Evolutionary conservation across 768 basidiomycete genomes (phyloP), one percentile per base, ranked within the genome.

Genomic region (Leucocoprinus sp.): DNA sequence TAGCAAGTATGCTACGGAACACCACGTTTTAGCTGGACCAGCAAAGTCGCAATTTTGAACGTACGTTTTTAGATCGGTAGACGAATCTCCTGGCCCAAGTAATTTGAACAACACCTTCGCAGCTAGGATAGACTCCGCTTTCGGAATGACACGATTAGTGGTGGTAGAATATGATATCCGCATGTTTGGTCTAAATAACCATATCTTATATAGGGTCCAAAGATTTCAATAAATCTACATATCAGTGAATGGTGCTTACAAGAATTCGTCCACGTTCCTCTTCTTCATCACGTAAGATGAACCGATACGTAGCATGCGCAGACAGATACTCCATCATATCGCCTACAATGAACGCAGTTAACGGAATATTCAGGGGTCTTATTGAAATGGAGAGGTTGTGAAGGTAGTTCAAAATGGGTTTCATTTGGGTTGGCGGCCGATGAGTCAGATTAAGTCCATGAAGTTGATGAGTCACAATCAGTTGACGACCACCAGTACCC

Each of bases 151-250:
- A 44, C 75, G 77, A 14, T 75, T 67, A 8, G 64, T 62, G 5
- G 74, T 62, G 7, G 76, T 70, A 36, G 76, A 73, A 58, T 91
- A 93, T 1, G 91, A 78, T 11, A 97, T 63, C 8, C 76, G 78
- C 53, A 98, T 78, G 51, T 73, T 81, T 0, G 93, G 92, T 61
- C 93, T 96, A 74, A 98, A 96, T 17, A 97, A 59, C 93, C 95
- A 97, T 17, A 97, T 71, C 92, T 93, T 57, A 14, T 24, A n/a
- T 11, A 24, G 14, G 17, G 23, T 24, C 21, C 23, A 24, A 26
- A n/a, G 6, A 39, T 8, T 7, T 3, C 21, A 33, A 18, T 44
- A 12, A 49, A 48, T 33, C 33, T 2, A 8, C 17, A 21, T 3
- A 4, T 19, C 42, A 22, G n/a, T 2, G 22, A 15, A 21, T 33